Conservation (phyloP, 441 rosid genomes). For the Euphorbia celastroides region DNA sequence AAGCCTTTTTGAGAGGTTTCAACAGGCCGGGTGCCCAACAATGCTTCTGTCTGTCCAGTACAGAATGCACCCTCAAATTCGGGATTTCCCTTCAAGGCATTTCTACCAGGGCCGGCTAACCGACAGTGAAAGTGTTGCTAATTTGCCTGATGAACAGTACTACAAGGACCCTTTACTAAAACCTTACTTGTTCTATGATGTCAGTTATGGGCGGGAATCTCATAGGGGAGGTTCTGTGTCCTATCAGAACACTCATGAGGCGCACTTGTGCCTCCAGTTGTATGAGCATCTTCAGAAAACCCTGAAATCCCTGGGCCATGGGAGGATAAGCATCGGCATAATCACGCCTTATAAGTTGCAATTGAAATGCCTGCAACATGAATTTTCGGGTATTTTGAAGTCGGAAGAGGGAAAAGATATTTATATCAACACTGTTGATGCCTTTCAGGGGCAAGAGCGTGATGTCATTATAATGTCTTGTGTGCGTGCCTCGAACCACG, state of each 20-base stretch:
- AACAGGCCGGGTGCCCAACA: conserved; percentile 95
- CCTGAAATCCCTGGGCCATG: conserved; percentile 54
- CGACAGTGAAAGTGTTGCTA: conserved; percentile 82
- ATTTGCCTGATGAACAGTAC: conserved; percentile 80
- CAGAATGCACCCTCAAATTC: conserved; percentile 95
- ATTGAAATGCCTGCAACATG: conserved; percentile 86
- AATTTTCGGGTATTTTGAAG: conserved; percentile 70
- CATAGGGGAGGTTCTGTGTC: conserved; percentile 98
- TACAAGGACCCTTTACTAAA: conserved; percentile 82
- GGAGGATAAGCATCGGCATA: conserved; percentile 82
- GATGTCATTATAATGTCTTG: conserved; percentile 99
- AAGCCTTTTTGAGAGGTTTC: conserved; percentile 99
- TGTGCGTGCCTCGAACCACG: conserved; percentile 93
- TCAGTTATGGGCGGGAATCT: conserved; percentile 94
- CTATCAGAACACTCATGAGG: conserved; percentile 94
- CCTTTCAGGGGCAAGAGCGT: conserved; percentile 99
- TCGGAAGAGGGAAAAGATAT: conserved; percentile 93
- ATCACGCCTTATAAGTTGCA: conserved; percentile 98
- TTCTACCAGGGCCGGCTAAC: conserved; percentile 97
- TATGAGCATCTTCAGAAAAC: conserved; percentile 89
- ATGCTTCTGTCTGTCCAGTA: conserved; percentile 92
- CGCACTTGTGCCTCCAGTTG: conserved; percentile 82
- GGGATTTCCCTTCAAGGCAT: conserved; percentile 92
- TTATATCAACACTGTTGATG: conserved; percentile 96
- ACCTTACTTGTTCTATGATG: conserved; percentile 81